phyloP scores from a whole-genome alignment of 106 monocot species.

The Posidonia australis region DNA sequence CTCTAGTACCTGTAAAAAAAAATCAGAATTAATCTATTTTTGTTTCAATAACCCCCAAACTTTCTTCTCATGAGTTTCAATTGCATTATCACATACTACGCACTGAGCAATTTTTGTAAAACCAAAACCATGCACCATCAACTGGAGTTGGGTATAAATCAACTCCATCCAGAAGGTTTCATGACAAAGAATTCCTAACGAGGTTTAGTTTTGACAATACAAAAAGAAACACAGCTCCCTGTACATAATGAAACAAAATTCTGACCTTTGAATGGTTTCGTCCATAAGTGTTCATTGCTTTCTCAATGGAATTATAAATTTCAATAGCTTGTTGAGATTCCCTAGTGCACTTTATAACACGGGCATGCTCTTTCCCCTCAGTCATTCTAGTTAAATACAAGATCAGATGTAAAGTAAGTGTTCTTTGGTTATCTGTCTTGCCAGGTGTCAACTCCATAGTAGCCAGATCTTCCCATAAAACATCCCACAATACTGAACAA shows the following conservation, averaged over 20 bases:
- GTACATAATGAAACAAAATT: not conserved
- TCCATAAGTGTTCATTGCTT: conserved; percentile 55
- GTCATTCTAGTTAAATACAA: conserved; percentile 51
- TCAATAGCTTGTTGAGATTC: conserved; percentile 49
- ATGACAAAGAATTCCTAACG: too few species aligned
- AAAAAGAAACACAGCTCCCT: not conserved
- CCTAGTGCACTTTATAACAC: conserved; percentile 50
- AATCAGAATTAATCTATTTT: not conserved
- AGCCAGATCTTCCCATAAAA: conserved; percentile 59
- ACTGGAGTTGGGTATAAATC: too few species aligned
- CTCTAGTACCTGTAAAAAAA: conserved; percentile 24
- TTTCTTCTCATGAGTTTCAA: too few species aligned
- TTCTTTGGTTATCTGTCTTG: conserved; percentile 54
- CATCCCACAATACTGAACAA: conserved; percentile 87
- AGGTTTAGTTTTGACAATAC: not conserved
- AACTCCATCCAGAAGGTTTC: not conserved
- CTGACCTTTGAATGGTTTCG: conserved; percentile 57
- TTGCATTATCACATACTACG: not conserved
- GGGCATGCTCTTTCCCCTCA: conserved; percentile 47
- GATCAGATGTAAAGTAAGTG: conserved; percentile 58
- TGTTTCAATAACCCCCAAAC: too few species aligned
- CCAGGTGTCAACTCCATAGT: conserved; percentile 76
- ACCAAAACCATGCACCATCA: too few species aligned
- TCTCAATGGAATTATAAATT: conserved; percentile 59
- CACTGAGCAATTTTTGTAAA: too few species aligned